Conservation (phyloP, 495 filamentous ascomycete species). For the Neurospora sp. region DNA sequence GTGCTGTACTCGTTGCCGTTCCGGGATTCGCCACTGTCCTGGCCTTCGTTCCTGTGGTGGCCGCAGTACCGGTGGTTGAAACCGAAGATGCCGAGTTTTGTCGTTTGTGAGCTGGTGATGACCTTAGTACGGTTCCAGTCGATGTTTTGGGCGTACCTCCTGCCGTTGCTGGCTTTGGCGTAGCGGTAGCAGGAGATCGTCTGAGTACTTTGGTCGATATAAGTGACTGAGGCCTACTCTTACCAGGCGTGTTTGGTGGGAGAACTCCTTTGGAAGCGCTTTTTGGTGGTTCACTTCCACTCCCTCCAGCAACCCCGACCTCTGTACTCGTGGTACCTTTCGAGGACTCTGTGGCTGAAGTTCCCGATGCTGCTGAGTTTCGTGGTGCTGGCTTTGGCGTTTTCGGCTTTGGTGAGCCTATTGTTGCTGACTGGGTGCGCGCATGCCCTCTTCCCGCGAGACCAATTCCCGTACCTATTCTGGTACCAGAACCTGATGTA, state of each 20-base stretch:
- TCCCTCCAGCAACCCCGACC: neutral
- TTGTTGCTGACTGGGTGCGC: neutral
- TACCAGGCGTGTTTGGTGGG: neutral
- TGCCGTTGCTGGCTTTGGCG: neutral
- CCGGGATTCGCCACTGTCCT: neutral
- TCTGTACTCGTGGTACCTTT: neutral
- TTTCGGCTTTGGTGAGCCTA: neutral
- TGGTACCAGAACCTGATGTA: neutral
- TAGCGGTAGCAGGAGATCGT: neutral
- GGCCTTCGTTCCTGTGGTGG: neutral
- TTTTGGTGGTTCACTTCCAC: neutral
- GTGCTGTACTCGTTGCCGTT: conserved; percentile 14
- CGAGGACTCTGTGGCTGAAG: neutral
- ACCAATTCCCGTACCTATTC: neutral
- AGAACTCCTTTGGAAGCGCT: neutral
- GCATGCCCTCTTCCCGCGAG: neutral
- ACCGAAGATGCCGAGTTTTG: neutral
- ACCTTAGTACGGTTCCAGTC: neutral
- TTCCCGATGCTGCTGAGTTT: neutral
- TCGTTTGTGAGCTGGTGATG: neutral
- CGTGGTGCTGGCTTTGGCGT: neutral
- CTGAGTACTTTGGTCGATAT: neutral
- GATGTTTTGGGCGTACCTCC: neutral
- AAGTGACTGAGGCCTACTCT: neutral
- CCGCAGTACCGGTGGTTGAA: neutral